Evolutionary conservation across 2,329 filamentous ascomycete species (phyloP).

Genomic region (Aspergillus caelatus): DNA sequence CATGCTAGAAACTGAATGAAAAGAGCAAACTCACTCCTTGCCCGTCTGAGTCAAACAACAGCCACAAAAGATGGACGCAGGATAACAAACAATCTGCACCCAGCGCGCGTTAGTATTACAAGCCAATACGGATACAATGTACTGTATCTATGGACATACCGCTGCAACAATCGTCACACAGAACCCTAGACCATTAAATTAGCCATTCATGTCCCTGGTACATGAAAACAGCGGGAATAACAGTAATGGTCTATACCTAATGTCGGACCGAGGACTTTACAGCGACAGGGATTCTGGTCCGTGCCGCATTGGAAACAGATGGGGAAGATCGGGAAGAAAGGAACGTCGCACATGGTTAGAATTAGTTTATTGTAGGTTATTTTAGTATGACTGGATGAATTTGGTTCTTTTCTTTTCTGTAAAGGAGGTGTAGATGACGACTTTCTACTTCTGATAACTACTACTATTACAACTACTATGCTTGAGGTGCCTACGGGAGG

Average conservation of each 20-base stretch:
- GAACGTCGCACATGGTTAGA: conserved; percentile 36
- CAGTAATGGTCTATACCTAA: conserved; percentile 42
- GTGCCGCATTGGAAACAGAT: conserved; percentile 60
- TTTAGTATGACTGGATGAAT: neutral
- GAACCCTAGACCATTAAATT: conserved; percentile 39
- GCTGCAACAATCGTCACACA: conserved; percentile 52
- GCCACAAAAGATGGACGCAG: conserved; percentile 59
- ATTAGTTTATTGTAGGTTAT: neutral
- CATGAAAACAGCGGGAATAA: neutral
- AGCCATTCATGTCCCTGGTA: neutral
- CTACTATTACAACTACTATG: neutral
- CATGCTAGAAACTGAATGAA: neutral
- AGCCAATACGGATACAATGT: neutral
- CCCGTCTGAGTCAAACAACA: conserved; percentile 58
- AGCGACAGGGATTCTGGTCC: conserved; percentile 60
- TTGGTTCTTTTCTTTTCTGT: neutral
- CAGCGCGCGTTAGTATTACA: neutral
- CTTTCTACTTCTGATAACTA: neutral
- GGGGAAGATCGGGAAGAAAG: conserved; percentile 52
- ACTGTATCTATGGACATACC: conserved; percentile 43
- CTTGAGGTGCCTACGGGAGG: neutral
- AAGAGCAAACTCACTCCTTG: conserved; percentile 49
- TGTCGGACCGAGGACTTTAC: conserved; percentile 60
- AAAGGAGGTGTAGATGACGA: no score
- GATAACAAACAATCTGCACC: conserved; percentile 56